Evolutionary conservation across 2,329 filamentous ascomycete genomes (phyloP).

Genomic region (Xylaria arbuscula): DNA sequence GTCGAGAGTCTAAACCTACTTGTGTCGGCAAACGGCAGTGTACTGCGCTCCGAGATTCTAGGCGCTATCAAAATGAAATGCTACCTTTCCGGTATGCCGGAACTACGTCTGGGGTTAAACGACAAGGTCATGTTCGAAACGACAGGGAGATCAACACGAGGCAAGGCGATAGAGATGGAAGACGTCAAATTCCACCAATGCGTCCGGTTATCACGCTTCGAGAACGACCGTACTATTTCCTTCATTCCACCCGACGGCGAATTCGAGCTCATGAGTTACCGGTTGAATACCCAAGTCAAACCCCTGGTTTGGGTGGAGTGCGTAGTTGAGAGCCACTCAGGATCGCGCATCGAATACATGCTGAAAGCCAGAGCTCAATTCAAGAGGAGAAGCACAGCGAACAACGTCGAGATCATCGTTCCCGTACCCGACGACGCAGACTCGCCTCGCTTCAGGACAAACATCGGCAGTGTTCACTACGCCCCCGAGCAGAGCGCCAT

Average conservation of each 20-base stretch:
- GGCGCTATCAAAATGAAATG: conserved; percentile 99
- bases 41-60: conserved; percentile 93
- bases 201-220: conserved; percentile 92
- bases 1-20: conserved; percentile 96
- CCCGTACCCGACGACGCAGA: conserved; percentile 98
- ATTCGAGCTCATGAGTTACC: conserved; percentile 99
- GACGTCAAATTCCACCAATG: conserved; percentile 99
- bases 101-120: conserved; percentile 91
- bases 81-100: conserved; percentile 97
- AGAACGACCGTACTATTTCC: conserved; percentile 98
- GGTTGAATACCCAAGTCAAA: conserved; percentile 97
- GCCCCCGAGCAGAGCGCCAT: conserved; percentile 97
- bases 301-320: conserved; percentile 99
- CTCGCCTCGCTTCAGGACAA: conserved; percentile 94
- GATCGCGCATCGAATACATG: conserved; percentile 98
- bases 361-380: conserved; percentile 98
- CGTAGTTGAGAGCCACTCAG: conserved; percentile 94
- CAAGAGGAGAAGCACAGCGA: conserved; percentile 96
- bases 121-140: conserved; percentile 99
- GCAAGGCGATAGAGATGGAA: conserved; percentile 99
- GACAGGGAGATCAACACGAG: conserved; percentile 90
- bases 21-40: conserved; percentile 93
- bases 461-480: conserved; percentile 97
- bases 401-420: conserved; percentile 98
- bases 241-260: conserved; percentile 99